These are phyloP conservation scores for Pholiota adiposa DNA, from an alignment of 1,284 basidiomycete genomes.

Conservation along the genomic window DNA sequence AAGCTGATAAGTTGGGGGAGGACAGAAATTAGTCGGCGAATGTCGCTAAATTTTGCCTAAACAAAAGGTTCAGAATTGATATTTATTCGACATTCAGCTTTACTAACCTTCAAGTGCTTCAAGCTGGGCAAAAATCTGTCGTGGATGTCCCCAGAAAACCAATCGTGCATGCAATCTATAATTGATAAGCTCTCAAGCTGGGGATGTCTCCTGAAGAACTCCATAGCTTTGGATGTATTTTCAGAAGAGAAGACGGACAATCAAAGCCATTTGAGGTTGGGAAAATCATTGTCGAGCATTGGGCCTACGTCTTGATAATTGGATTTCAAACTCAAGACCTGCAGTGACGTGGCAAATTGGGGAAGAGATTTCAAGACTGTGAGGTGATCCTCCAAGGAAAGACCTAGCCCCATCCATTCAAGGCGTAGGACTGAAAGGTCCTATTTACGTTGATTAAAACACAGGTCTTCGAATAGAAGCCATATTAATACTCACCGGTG, in stretches of 20 bases:
- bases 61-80: too few relatives aligned
- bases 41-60: too few relatives aligned
- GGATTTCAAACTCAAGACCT: neutral
- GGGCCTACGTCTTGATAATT: neutral
- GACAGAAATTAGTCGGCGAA: too few relatives aligned
- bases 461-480: neutral
- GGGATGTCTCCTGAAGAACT: neutral
- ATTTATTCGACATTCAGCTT: too few relatives aligned
- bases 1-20: too few relatives aligned
- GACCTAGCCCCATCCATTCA: neutral
- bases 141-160: too few relatives aligned
- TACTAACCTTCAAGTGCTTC: too few relatives aligned
- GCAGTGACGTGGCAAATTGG: neutral
- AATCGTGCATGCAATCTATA: too few relatives aligned
- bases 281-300: neutral
- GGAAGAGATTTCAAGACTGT: neutral
- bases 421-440: neutral
- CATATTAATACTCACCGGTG: neutral
- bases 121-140: too few relatives aligned
- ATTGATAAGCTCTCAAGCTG: too few relatives aligned
- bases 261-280: neutral
- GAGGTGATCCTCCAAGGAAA: neutral
- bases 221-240: neutral
- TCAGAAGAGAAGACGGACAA: neutral
- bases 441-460: neutral